Evolutionary conservation across 2,329 filamentous ascomycete species (phyloP), one percentile per base, ranked within the genome.

Genomic region (Arachnomyces sp.): DNA sequence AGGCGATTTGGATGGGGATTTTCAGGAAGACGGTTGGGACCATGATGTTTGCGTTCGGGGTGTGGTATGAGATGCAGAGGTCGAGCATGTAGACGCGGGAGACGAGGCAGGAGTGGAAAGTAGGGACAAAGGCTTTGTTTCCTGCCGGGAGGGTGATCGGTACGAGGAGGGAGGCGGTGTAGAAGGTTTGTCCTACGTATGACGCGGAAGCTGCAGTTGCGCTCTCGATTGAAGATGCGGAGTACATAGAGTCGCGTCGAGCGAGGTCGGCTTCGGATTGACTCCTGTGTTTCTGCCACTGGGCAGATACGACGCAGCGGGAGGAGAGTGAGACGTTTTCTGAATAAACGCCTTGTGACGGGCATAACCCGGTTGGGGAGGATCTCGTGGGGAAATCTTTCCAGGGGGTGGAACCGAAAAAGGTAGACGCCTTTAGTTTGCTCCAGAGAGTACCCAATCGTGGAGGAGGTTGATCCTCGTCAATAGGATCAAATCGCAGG

Each of bases 91-190:
- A 86, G 13, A 70, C 63, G 38, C 82, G 71, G n/a, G 76, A 78
- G 33, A 78, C 64, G 39, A 85, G 71, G 56, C 82, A 86, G 30
- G 74, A 72, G 63, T 84, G 78, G 62, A 86, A 86, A 2, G 80
- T 81, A 1, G 82, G 82, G 14, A 82, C 63, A 55, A 82, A 82
- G 17, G 71, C 64, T 50, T 80, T 82, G 46, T 65, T 66, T n/a
- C 55, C 52, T 7, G 45, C 53, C 2, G 82, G 80, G 0, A 84
- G 68, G 1, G 72, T 71, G 51, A 85, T 65, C 0, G 82, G 82
- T 2, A 84, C 73, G 2, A 82, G 55, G 28, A 86, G 63, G n/a
- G 67, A 67, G 5, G 80, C 71, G 2, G 76, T 79, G 60, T 82
- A 85, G 60, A 74, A 80, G 12, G 54, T 53, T 4, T 60, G 57